These are phyloP conservation scores for Cystobasidium sp. DNA, from an alignment of 1,284 basidiomycete species.

Conservation along the genomic window DNA sequence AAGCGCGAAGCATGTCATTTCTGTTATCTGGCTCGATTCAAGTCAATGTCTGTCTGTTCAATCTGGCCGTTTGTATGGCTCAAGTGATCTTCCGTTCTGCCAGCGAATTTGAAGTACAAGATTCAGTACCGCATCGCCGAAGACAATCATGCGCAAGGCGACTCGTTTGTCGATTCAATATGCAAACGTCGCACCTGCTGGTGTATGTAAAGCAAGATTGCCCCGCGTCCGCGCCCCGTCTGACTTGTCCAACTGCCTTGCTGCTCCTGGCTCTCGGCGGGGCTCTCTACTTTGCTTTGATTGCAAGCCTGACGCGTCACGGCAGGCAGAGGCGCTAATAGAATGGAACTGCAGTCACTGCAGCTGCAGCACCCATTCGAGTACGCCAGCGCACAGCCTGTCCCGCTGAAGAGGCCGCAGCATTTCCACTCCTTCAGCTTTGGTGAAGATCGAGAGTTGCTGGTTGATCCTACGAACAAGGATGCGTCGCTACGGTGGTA, in stretches of 20 bases:
- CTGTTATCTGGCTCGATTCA: too few relatives aligned
- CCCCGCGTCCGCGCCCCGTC: neutral
- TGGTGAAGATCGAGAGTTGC: slow-evolving; percentile 55
- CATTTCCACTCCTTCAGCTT: slow-evolving; percentile 72
- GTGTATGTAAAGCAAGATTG: neutral
- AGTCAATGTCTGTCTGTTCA: too few relatives aligned
- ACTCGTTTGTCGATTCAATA: too few relatives aligned
- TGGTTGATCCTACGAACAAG: slow-evolving; percentile 48
- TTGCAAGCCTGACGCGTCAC: neutral
- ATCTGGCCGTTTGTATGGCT: too few relatives aligned
- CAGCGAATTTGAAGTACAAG: too few relatives aligned
- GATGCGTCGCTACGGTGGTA: slow-evolving; percentile 73
- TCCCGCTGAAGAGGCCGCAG: slow-evolving; percentile 66
- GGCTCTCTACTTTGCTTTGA: neutral
- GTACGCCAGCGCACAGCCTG: slow-evolving; percentile 50
- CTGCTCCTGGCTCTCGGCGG: neutral
- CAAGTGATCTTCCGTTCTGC: too few relatives aligned
- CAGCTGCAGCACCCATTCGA: slow-evolving; percentile 34
- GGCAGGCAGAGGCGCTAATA: neutral
- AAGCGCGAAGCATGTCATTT: too few relatives aligned
- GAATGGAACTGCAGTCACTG: slow-evolving; percentile 19
- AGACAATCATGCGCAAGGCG: too few relatives aligned
- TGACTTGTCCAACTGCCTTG: neutral
- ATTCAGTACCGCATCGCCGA: too few relatives aligned
- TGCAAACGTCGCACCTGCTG: too few relatives aligned